These are phyloP conservation scores for Rhodomyrtus psidioides DNA, from an alignment of 441 rosid species.

Conservation along the genomic window DNA sequence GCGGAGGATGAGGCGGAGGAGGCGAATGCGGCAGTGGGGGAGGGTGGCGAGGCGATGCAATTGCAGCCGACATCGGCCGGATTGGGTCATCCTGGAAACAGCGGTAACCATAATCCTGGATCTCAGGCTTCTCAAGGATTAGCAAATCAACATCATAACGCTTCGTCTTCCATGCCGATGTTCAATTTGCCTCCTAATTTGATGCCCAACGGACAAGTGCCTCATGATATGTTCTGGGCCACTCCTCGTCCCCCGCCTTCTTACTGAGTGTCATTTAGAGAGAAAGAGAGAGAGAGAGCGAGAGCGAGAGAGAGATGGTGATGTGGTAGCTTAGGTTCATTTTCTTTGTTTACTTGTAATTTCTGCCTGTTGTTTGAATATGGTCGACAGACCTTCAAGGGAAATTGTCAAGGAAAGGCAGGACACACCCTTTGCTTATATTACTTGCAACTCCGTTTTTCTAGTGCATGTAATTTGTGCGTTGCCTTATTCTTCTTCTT, in stretches of 20 bases:
- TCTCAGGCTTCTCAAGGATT: conserved; percentile 28
- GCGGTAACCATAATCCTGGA: conserved; percentile 9
- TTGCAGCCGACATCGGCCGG: background rate
- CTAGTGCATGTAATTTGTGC: background rate
- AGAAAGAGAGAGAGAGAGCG: conserved; percentile 1
- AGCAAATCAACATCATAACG: conserved; percentile 25
- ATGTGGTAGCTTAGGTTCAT: conserved; percentile 9
- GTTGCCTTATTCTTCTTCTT: background rate
- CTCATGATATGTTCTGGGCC: conserved; percentile 75
- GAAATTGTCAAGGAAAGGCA: background rate
- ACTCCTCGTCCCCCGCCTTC: conserved; percentile 60
- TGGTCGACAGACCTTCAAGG: background rate
- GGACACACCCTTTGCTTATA: background rate
- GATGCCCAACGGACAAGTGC: conserved; percentile 63
- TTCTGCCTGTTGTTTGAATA: background rate
- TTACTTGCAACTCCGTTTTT: background rate
- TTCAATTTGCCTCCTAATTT: conserved; percentile 62
- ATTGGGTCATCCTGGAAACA: background rate
- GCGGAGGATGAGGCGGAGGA: conserved; percentile 42
- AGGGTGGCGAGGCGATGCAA: conserved; percentile 21
- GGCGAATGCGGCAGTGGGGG: conserved; percentile 5
- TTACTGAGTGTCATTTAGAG: conserved; percentile 11
- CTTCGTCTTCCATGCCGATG: conserved; percentile 31
- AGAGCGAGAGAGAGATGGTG: background rate
- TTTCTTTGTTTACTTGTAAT: background rate